Evolutionary conservation across 148 eudicot genomes (phyloP).

Genomic region (Hydrangea macrophylla): DNA sequence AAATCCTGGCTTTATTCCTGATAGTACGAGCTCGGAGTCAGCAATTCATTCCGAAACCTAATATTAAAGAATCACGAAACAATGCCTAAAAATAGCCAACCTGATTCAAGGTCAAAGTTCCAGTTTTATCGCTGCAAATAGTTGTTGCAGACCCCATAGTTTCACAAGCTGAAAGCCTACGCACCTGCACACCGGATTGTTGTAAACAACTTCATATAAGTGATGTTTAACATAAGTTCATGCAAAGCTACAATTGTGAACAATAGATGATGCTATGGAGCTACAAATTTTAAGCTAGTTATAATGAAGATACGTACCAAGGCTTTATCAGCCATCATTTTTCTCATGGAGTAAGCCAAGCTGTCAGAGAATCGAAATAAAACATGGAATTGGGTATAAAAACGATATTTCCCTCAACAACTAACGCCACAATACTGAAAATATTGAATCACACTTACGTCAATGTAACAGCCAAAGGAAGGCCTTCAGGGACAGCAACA

Average conservation of each 20-base stretch:
- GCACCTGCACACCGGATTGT: conserved; percentile 48
- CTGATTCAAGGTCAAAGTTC: conserved; percentile 91
- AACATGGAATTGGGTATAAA: no score
- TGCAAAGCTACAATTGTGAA: neutral
- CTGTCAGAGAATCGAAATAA: conserved; percentile 36
- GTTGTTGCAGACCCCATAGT: conserved; percentile 99
- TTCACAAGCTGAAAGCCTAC: conserved; percentile 97
- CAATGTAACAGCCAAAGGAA: conserved; percentile 87
- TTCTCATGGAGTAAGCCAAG: conserved; percentile 94
- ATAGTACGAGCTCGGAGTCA: no score
- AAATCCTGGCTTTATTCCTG: no score
- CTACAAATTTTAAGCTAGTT: neutral
- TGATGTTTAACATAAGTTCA: neutral
- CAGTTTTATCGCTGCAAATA: conserved; percentile 96
- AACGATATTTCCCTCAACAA: no score
- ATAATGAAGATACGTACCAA: conserved; percentile 40
- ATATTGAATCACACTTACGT: conserved; percentile 51
- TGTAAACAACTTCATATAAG: neutral
- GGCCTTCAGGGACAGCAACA: conserved; percentile 98
- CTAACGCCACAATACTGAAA: neutral
- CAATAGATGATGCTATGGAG: neutral
- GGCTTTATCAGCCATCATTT: conserved; percentile 99
- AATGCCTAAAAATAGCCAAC: conserved; percentile 24
- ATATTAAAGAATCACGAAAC: neutral
- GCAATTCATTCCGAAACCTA: neutral